Evolutionary conservation across 2,329 filamentous ascomycete species (phyloP).

Genomic region (Sclerotinia minor): DNA sequence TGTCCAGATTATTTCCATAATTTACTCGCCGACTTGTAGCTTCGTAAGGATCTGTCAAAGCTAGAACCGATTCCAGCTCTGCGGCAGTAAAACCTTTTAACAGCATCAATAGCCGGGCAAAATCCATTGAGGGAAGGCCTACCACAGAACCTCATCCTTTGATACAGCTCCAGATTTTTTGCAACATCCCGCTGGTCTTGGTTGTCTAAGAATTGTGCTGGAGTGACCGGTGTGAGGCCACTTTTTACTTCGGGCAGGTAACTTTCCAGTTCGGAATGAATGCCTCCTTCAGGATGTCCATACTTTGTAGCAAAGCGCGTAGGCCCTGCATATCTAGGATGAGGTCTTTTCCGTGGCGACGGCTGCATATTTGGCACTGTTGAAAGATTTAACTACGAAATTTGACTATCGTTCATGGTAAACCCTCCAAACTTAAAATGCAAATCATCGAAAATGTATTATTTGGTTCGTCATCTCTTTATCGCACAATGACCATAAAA

Average conservation of each 20-base stretch:
- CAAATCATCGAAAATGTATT: background rate
- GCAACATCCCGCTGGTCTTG: background rate
- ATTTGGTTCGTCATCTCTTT: background rate
- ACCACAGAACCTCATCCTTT: slow-evolving; percentile 14
- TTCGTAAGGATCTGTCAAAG: slow-evolving; percentile 8
- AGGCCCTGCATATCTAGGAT: background rate
- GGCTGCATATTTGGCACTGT: background rate
- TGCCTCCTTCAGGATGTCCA: slow-evolving; percentile 4
- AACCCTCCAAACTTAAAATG: too few relatives aligned
- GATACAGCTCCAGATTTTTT: background rate
- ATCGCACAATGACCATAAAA: background rate
- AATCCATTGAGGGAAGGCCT: background rate
- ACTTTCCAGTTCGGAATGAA: background rate
- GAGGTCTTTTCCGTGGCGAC: background rate
- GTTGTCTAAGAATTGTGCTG: background rate
- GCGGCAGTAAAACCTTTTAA: slow-evolving; percentile 11
- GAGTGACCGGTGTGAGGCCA: slow-evolving; percentile 7
- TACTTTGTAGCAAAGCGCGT: slow-evolving; percentile 12
- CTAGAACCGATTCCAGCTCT: slow-evolving; percentile 9
- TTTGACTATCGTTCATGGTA: background rate
- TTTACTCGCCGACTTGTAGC: background rate
- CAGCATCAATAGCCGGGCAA: background rate
- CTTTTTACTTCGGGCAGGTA: slow-evolving; percentile 11
- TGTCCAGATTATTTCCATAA: background rate
- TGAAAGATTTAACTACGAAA: background rate